Evolutionary conservation across 1,139 yeast species (phyloP), one percentile per base, ranked within the genome.

Genomic region (Pichia sp.): DNA sequence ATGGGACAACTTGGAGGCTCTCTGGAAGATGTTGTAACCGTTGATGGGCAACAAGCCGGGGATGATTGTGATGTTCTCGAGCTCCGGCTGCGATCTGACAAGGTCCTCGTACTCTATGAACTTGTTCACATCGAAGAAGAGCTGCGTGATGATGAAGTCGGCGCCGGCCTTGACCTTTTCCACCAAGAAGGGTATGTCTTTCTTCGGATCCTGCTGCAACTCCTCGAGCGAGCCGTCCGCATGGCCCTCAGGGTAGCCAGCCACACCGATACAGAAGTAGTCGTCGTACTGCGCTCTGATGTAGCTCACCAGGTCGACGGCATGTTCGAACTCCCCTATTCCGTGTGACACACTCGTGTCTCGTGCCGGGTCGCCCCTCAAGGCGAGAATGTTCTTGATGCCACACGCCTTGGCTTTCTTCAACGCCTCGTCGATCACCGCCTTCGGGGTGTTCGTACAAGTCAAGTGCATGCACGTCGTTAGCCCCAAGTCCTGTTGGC

Each of bases 21-120:
- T 81, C 57, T 86, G 81, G 66, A 93, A 91, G 48, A 92, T 83
- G 62, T 83, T 82, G 69, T 83, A 91, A 3, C 97, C 92, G 64
- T 92, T 91, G 42, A 95, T 85, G n/a, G 99, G 99, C 95, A 93
- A 87, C 62, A 93, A 75, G 1, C 99, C 99, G 0, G 99, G 99
- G 51, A 93, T 79, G 48, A 93, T 74, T 10, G 87, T 81, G 45
- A 86, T 72, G 1, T 77, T 73, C 9, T 55, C 49, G 46, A 80
- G 66, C 40, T 63, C 63, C 16, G 60, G 52, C 41, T 60, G 55
- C 8, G 58, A 38, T 49, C 61, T 60, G 69, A 65, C 56, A 58
- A 71, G 61, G 49, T 70, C 63, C 58, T 82, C 87, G 68, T 80
- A 86, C 5, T 64, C 66, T 40, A 83, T 59, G 63, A 82, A 84